Percentiles rank a stretch among this genome's conserved stretches.
Evolutionary conservation across 108 stramenopile species (phyloP).

Genomic region (Pinguiococcus pyrenoidosus): DNA sequence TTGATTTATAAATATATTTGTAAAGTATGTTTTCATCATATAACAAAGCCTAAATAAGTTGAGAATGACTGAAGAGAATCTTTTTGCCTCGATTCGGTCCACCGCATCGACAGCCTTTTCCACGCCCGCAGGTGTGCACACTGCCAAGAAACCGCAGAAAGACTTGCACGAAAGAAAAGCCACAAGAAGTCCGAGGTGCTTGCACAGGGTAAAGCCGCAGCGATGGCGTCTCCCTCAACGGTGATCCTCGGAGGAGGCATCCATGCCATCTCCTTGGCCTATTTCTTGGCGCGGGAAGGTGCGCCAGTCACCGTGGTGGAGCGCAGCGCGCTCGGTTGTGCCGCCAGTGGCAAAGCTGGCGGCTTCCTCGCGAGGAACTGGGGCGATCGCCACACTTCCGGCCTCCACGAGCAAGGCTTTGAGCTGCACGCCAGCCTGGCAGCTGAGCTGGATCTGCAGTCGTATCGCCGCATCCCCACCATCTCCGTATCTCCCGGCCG

Average conservation of each 20-base stretch:
- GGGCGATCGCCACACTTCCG: conserved; percentile 38
- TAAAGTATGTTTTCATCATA: too few relatives aligned
- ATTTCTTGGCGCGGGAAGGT: conserved; percentile 36
- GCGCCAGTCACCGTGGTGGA: conserved; percentile 50
- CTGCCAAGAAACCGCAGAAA: too few relatives aligned
- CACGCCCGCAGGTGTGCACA: too few relatives aligned
- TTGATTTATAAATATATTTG: too few relatives aligned
- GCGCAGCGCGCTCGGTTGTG: conserved; percentile 48
- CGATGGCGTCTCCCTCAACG: too few relatives aligned
- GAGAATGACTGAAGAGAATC: too few relatives aligned
- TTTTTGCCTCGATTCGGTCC: too few relatives aligned
- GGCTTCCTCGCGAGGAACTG: conserved; percentile 75
- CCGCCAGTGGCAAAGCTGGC: conserved; percentile 74
- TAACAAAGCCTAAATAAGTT: too few relatives aligned
- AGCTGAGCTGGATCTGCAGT: conserved; percentile 33
- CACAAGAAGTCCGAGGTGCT: too few relatives aligned
- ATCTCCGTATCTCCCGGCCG: conserved; percentile 31
- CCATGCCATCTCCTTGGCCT: conserved; percentile 57
- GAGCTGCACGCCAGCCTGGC: conserved; percentile 64
- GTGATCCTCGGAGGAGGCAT: conserved; percentile 69
- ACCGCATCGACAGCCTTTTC: too few relatives aligned
- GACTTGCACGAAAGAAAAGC: too few relatives aligned
- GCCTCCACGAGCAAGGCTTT: conserved; percentile 48
- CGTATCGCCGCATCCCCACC: conserved; percentile 47
- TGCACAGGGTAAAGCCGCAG: too few relatives aligned